These are phyloP conservation scores for Phytopythium ostracodes DNA, from an alignment of 352 stramenopile species.

Conservation along the genomic window DNA sequence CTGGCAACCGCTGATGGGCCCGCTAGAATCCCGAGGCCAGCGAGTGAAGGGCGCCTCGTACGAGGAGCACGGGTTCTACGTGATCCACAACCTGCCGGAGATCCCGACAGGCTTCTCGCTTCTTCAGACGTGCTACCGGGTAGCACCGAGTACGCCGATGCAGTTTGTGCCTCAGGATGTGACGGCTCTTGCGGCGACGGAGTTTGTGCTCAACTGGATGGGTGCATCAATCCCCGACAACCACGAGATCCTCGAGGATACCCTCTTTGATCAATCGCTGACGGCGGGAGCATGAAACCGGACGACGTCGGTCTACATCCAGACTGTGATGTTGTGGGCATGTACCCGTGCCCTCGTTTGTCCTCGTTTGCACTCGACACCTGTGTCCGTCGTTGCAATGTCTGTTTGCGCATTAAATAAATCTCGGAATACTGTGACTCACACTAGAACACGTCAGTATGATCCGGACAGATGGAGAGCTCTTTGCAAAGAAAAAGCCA, in stretches of 20 bases:
- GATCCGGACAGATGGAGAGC: not conserved
- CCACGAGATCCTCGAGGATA: conserved; percentile 8
- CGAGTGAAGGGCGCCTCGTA: conserved; percentile 16
- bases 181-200: conserved; percentile 2
- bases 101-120: not conserved
- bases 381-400: not conserved
- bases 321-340: too few relatives aligned
- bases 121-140: not conserved
- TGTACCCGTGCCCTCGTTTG: too few relatives aligned
- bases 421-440: too few relatives aligned
- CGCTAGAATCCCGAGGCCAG: conserved; percentile 30
- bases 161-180: not conserved
- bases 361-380: too few relatives aligned
- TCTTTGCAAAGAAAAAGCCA: not conserved
- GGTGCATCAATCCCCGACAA: not conserved
- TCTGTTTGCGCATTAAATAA: not conserved
- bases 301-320: too few relatives aligned
- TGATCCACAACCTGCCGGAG: conserved; percentile 3
- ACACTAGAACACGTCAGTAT: not conserved
- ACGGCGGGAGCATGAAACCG: not conserved
- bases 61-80: conserved; percentile 21
- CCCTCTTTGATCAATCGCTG: not conserved
- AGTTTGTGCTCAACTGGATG: conserved; percentile 9
- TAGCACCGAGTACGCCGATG: not conserved
- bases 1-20: conserved; percentile 38